Evolutionary conservation across 2,329 filamentous ascomycete genomes (phyloP).

Genomic region (Colletotrichum lupini): DNA sequence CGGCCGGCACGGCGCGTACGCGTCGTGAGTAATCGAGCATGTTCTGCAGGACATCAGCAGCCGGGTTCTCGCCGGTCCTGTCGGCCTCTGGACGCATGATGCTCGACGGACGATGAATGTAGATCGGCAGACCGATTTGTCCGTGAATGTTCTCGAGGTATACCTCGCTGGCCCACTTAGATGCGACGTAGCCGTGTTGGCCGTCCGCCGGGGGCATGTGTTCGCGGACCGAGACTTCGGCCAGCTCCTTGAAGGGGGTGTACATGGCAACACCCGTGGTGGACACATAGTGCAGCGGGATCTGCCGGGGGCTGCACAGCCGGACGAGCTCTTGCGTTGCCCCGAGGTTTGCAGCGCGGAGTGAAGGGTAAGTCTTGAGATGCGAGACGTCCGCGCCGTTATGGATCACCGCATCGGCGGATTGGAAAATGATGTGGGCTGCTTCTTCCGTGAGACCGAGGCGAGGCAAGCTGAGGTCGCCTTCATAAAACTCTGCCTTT

Average conservation of each 20-base stretch:
- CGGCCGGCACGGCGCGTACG: background rate
- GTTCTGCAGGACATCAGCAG: background rate
- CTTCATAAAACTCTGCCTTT: slow-evolving; percentile 33
- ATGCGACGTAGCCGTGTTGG: slow-evolving; percentile 44
- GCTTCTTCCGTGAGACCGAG: slow-evolving; percentile 50
- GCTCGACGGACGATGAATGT: slow-evolving; percentile 42
- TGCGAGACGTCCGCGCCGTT: slow-evolving; percentile 50
- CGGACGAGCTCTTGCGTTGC: slow-evolving; percentile 44
- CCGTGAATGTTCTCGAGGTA: slow-evolving; percentile 41
- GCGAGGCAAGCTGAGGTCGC: slow-evolving; percentile 47
- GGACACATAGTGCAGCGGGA: slow-evolving; percentile 53
- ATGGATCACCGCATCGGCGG: slow-evolving; percentile 62
- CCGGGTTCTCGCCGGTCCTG: background rate
- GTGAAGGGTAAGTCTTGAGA: slow-evolving; percentile 44
- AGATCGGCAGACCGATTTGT: slow-evolving; percentile 37
- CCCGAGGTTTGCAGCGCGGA: slow-evolving; percentile 43
- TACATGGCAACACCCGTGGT: slow-evolving; percentile 39
- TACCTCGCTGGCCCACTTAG: slow-evolving; percentile 49
- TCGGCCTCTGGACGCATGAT: background rate
- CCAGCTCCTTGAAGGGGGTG: slow-evolving; percentile 3
- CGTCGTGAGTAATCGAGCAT: background rate
- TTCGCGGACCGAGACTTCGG: slow-evolving; percentile 30
- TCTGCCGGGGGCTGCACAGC: slow-evolving; percentile 35
- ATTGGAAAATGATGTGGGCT: background rate
- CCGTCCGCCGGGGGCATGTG: slow-evolving; percentile 34